Evolutionary conservation across 73 alveolate species (phyloP), one percentile per base, ranked within the genome.

Genomic region (Breviolum minutum): DNA sequence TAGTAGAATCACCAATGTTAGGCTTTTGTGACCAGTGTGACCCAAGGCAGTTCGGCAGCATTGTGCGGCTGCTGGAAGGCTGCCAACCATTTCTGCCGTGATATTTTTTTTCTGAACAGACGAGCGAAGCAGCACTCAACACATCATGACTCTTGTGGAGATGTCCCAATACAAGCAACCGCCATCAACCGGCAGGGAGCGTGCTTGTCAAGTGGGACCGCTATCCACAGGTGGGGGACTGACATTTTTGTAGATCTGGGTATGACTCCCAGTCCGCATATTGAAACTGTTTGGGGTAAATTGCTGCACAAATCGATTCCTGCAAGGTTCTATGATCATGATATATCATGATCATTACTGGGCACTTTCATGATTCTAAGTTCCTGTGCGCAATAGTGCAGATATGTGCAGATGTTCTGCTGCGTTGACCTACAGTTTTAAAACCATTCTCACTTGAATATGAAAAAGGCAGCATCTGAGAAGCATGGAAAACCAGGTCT

Each of bases 191-290:
- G 77, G 14, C 89, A 80, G 89, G 90, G 20, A 40, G 90, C 29
- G 90, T 81, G n/a, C 90, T 81, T 2, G 90, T 81, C 70, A 81
- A 81, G 69, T 81, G 90, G 90, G 90, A 81, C 90, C 90, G 90
- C 29, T 24, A 48, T 81, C 90, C 90, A 54, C 40, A 81, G 90
- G 90, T 63, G 7, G 69, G 70, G 70, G 27, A 10, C 30, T 48
- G 17, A 22, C 48, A 13, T 48, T 22, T 7, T 73, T 73, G 54
- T 19, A 24, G 14, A 6, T 73, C 30, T 71, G n/a, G 30, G 22
- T 8, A 16, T 19, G 54, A 73, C 0, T 19, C 14, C 12, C 27
- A 10, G 19, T 26, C 27, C 83, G 16, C n/a, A 0, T 8, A 0
- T 8, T 0, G 48, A 19, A 73, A 22, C 22, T 6, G 30, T 4